Base-by-base conservation (phyloP, 164 flowering plant genomes). In the Cinnamomum micranthum region DNA sequence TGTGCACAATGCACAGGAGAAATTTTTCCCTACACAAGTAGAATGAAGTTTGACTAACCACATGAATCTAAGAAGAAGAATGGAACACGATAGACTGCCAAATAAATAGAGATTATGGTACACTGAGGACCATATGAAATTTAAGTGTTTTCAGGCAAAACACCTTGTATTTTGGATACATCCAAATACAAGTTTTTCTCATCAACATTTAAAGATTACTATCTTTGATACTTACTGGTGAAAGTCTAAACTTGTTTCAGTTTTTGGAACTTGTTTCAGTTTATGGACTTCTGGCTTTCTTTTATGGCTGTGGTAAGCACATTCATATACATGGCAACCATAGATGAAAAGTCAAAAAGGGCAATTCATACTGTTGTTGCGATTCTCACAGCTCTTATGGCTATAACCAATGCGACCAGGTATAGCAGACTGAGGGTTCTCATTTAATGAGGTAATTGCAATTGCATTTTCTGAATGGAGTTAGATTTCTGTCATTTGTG, bases 221-320 rank as follows among this genome's bases (percentile, higher is more conserved):
- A 35, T 35, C 7, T 6, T 35, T 35, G 47, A 35, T 7, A 35
- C 47, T 35, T 35, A 35, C 47, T 35, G 47, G 10, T 35, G 47
- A 35, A 35, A 55, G 20, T 14, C 60, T 69, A 14, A 25, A 25
- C 41, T 28, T 58, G 65, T 79, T 76, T 80, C 93, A 93, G 99
- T 93, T 95, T 76, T 81, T 95, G 89, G 99, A 93, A 25, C 41
- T 28, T 58, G 65, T 79, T 76, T 80, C 93, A 93, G 99, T 93
- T 95, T 76, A 82, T 95, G 89, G 99, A 93, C 80, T 91, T 91
- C 69, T 91, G 95, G 95, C 95, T 91, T 74, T 91, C 95, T 60
- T 91, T 91, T 84, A 82, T 91, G 91, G 93, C 93, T 64, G 93
- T 91, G 63, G 90, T 88, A 75, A 86, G 92, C 84, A 89, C 90